Evolutionary conservation across 176 grass and related monocot species (phyloP).

Genomic region (Oryza glumipatula): DNA sequence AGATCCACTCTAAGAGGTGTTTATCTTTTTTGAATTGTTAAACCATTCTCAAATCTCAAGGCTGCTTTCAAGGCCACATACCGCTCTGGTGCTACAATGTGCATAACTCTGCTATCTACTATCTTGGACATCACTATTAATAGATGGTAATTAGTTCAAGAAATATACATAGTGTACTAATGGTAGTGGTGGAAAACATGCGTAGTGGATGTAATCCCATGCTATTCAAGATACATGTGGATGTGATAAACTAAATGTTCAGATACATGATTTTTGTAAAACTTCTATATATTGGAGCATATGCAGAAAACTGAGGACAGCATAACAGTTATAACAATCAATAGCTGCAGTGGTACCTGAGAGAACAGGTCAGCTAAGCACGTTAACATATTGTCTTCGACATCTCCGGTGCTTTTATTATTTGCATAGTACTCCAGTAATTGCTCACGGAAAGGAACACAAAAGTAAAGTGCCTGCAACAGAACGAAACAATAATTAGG

Average conservation of each 20-base stretch:
- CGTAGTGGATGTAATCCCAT: not conserved
- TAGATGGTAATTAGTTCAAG: not conserved
- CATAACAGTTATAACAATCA: not conserved
- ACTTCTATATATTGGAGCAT: slow-evolving; percentile 5
- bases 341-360: slow-evolving; percentile 64
- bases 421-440: slow-evolving; percentile 90
- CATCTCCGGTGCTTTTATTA: slow-evolving; percentile 66
- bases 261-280: not conserved
- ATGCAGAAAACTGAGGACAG: not conserved
- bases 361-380: slow-evolving; percentile 94
- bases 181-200: not conserved
- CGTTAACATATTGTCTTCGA: slow-evolving; percentile 86
- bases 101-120: not conserved
- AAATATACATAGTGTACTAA: not conserved
- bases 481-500: not conserved
- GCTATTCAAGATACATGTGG: not conserved
- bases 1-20: slow-evolving; percentile 3
- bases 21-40: not conserved
- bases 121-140: not conserved
- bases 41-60: not conserved
- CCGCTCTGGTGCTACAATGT: not conserved
- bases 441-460: slow-evolving; percentile 86
- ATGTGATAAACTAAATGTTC: not conserved
- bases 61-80: not conserved
- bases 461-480: slow-evolving; percentile 79